Evolutionary conservation across 257 asterid species (phyloP), one percentile per base, ranked within the genome.

Genomic region (Ilex aquifolium): DNA sequence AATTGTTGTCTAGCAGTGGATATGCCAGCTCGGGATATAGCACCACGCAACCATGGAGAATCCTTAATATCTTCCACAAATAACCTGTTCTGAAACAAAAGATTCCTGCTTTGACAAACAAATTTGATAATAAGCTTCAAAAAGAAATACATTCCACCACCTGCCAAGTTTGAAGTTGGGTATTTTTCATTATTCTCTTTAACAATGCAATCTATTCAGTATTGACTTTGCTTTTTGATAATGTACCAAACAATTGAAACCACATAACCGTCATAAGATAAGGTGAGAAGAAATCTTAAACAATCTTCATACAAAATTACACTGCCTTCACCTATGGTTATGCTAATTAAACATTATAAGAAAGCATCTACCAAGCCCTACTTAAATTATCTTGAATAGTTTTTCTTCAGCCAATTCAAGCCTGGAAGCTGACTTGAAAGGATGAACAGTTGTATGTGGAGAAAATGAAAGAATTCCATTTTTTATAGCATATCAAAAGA

Each of bases 21-120:
- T 67, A 40, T 55, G 15, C 66, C 73, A 5, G 86, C 62, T 63
- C 62, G 75, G 17, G 80, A 71, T 56, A 76, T 53, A 6, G 69
- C 36, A 66, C 82, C 61, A 68, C 79, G 76, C 64, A 56, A 65
- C n/a, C 52, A 57, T 32, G 49, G 71, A 57, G 63, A 76, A 61
- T 68, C 72, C 36, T 13, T 60, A 40, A 66, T 30, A 64, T 71
- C 68, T 61, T 60, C 77, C 54, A 44, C 54, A 36, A 44, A 17
- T 39, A 76, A 48, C 13, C 59, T 61, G 63, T 59, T 66, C 6
- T 44, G 57, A 40, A 68, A 42, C 39, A 64, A 32, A 6, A 39
- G n/a, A 60, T 58, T 67, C 66, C 85, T 79, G 72, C 10, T 63
- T n/a, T 70, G 51, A 56, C 61, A 60, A 59, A 61, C 31, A 14